Base-by-base conservation (phyloP, 208 protist species). In the Leishmania arabica region DNA sequence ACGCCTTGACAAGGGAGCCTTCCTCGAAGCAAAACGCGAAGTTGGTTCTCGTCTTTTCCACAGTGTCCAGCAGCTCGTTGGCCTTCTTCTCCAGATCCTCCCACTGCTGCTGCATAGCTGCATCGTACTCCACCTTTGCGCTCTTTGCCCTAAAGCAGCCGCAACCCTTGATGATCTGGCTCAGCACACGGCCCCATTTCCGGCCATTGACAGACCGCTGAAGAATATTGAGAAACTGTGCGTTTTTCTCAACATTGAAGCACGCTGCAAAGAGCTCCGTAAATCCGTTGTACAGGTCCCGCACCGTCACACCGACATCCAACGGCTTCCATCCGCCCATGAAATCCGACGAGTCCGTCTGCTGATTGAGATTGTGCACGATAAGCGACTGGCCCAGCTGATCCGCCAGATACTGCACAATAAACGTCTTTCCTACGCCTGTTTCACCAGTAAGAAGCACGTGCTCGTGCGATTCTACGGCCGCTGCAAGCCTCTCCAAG, bases 261-360 rank as follows among this genome's bases (percentile, higher is more conserved):
- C 97, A 98, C n/a, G 94, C 83, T 0, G 90, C 90, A 84, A 99
- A 99, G 13, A 99, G 77, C 6, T 89, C 86, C 37, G 92, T 91
- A 88, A 99, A 99, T 31, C 83, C 78, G 17, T 90, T 85, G 70
- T 98, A 95, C 17, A 95, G 75, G 56, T 92, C 85, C 51, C 92
- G 85, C 51, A 95, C 90, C 15, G 85, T 77, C 56, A 95, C 82
- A 31, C 90, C 85, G 2, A 99, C 88, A 78, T 99, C 98, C 19
- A 99, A 93, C 31, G 99, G 99, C 84, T 99, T 99, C 91, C 99
- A 99, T 11, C 99, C 99, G 62, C 99, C 99, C 84, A 99, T 96
- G 60, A 99, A 97, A 81, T 99, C 99, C 37, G 96, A 90, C 68
- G 95, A 97, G 80, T 99, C 99, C 7, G 93, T 99, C 90, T 99